Conservation (phyloP, 768 basidiomycete genomes). For the Tricholoma sp. region DNA sequence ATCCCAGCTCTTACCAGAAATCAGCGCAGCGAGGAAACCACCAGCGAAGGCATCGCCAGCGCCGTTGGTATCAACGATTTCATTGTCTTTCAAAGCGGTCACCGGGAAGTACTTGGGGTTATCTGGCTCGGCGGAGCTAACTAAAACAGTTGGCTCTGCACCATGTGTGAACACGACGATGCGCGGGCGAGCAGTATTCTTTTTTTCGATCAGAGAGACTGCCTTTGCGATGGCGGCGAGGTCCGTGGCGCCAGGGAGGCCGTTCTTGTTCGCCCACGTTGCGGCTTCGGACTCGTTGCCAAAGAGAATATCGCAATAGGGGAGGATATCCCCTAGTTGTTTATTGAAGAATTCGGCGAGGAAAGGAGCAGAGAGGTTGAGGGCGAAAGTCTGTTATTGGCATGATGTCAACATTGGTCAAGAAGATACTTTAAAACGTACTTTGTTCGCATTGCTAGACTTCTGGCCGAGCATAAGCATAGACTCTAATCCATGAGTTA, state of each 20-base stretch:
- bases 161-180: conserved; percentile 92
- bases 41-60: conserved; percentile 98
- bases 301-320: conserved; percentile 85
- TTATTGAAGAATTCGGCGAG: conserved; percentile 89
- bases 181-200: conserved; percentile 71
- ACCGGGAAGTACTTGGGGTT: conserved; percentile 56
- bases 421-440: conserved; percentile 20
- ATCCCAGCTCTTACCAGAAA: conserved; percentile 70
- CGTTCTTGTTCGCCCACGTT: conserved; percentile 73
- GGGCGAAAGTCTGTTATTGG: conserved; percentile 63
- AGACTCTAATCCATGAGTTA: conserved; percentile 82
- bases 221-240: conserved; percentile 63
- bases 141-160: conserved; percentile 69
- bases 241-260: conserved; percentile 61
- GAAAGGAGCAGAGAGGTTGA: conserved; percentile 98
- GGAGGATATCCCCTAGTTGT: conserved; percentile 77
- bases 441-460: conserved; percentile 74
- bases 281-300: conserved; percentile 97
- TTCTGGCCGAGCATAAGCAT: conserved; percentile 73
- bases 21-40: conserved; percentile 85
- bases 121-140: conserved; percentile 52
- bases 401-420: neutral
- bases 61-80: conserved; percentile 96
- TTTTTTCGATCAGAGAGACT: conserved; percentile 73
- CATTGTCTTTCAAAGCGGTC: conserved; percentile 43